These are phyloP conservation scores for Uromyces viciae-fabae DNA, from an alignment of 1,284 basidiomycete species.

Conservation along the genomic window DNA sequence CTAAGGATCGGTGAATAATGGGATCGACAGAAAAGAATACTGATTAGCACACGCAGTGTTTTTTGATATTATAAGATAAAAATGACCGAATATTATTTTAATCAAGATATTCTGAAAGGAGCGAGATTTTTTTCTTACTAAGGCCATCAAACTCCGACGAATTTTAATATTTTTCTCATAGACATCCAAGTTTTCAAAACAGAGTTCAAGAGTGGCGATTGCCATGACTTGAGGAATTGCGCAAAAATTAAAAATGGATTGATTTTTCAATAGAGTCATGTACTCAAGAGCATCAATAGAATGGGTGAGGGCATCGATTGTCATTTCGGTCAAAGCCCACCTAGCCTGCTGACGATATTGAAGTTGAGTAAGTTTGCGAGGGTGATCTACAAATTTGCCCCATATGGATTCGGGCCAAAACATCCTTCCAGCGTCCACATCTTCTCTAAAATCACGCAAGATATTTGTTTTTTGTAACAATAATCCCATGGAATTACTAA, in stretches of 20 bases:
- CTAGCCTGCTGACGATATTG: slow-evolving; percentile 65
- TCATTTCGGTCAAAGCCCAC: slow-evolving; percentile 81
- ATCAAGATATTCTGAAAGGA: too few species aligned
- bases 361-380: slow-evolving; percentile 61
- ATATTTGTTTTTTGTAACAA: slow-evolving; percentile 98
- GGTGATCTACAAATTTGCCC: slow-evolving; percentile 65
- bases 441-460: slow-evolving; percentile 90
- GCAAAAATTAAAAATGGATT: slow-evolving; percentile 93
- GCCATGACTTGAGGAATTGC: slow-evolving; percentile 96
- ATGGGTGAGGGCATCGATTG: slow-evolving; percentile 82
- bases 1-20: too few species aligned
- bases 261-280: slow-evolving; percentile 77
- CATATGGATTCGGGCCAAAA: slow-evolving; percentile 97
- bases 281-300: slow-evolving; percentile 84
- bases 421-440: slow-evolving; percentile 75
- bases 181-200: slow-evolving; percentile 90
- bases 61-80: neutral
- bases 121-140: slow-evolving; percentile 59
- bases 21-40: slow-evolving; percentile 14
- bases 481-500: slow-evolving; percentile 94
- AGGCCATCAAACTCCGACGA: slow-evolving; percentile 80
- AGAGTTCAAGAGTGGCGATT: slow-evolving; percentile 82
- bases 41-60: neutral
- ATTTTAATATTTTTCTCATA: slow-evolving; percentile 91
- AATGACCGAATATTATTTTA: neutral